These are phyloP conservation scores for Russula abietina DNA, from an alignment of 768 basidiomycete species.

Conservation along the genomic window DNA sequence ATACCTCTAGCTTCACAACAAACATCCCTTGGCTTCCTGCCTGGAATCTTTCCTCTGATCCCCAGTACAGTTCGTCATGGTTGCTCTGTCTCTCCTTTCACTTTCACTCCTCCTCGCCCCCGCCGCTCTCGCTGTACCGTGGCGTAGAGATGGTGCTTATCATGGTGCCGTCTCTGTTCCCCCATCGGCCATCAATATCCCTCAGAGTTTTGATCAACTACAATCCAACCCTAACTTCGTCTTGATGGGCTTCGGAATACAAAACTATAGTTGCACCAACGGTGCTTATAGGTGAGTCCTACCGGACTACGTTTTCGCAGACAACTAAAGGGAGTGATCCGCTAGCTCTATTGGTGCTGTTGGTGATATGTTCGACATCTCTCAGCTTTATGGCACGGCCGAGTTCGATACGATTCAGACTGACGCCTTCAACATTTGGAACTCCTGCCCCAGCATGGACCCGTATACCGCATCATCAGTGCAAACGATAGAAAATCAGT, in stretches of 20 bases:
- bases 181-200: not conserved
- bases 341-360: constrained; percentile 21
- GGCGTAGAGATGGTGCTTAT: not conserved
- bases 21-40: too few species aligned
- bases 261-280: constrained; percentile 11
- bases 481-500: not conserved
- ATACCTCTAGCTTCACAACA: too few species aligned
- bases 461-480: not conserved
- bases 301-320: not conserved
- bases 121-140: not conserved
- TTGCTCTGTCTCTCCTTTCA: not conserved
- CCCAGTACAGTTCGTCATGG: not conserved
- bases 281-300: constrained; percentile 12
- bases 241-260: not conserved
- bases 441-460: not conserved
- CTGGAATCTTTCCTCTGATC: too few species aligned
- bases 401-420: constrained; percentile 6
- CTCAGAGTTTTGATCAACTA: not conserved
- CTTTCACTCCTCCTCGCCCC: constrained; percentile 3
- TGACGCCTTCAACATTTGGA: constrained; percentile 3
- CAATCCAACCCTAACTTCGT: not conserved
- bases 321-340: not conserved
- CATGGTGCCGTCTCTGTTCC: not conserved
- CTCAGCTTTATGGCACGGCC: not conserved
- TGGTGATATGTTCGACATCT: constrained; percentile 17